Evolutionary conservation across 805 yeast genomes (phyloP), one percentile per base, ranked within the genome.

Genomic region (Saccharomycopsis schoenii): DNA sequence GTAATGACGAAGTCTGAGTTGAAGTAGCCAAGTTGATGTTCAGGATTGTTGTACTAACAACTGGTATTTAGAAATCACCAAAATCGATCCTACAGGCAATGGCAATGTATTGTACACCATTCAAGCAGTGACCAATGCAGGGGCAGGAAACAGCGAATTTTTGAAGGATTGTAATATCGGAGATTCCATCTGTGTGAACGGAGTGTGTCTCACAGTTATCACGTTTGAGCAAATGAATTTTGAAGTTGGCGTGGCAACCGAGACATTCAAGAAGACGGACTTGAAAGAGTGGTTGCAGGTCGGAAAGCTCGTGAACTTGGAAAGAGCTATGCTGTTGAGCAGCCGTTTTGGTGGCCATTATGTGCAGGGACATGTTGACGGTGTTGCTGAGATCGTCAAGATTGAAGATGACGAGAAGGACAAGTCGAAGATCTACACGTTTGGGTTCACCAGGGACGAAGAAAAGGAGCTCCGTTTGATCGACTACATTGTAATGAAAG

Each of bases 291-390:
- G 52, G 52, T 79, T 93, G 71, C 69, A 66, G 24, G 56, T 61
- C 1, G 92, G 89, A 1, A 71, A 80, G 19, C 79, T 77, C 62
- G 97, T 94, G 21, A 93, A 94, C 70, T 76, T 93, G 64, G 99
- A 94, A 72, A 79, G 99, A 62, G 99, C 99, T 0, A 90, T 94
- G 39, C 40, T 42, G 24, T 78, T 76, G 2, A 71, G 68, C 57
- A 83, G 84, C 14, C 78, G 99, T 65, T 83, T 92, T 68, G 99
- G 99, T 25, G 99, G 99, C 0, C 99, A 94, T 72, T 83, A 93
- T 65, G 99, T 94, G 1, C 99, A 94, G 69, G 99, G 99, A 5
- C 99, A 94, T 74, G 90, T 94, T 36, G 99, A 94, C 71, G 89
- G 97, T 0, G 79, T 86, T 41, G 97, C 97, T 1, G 72, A 71